A percentile compares a stretch with the other conserved stretches of the same genome.
Evolutionary conservation across 306 rosid species (phyloP).

Genomic region (Prunus armeniaca): DNA sequence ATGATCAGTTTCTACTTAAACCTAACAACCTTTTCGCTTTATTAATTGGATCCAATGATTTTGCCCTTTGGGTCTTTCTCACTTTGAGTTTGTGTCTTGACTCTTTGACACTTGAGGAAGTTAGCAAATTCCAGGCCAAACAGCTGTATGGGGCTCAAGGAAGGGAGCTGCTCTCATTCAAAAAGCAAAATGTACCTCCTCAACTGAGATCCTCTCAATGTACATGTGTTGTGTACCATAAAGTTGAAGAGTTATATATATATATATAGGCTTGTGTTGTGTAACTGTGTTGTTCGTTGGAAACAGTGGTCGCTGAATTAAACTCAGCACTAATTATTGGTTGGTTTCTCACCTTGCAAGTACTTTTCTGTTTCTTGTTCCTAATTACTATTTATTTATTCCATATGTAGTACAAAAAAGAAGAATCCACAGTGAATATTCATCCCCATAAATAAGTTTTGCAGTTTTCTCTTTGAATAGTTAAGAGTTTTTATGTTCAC

Average conservation of each 20-base stretch:
- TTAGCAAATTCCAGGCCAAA: conserved; percentile 12
- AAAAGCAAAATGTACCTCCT: conserved; percentile 10
- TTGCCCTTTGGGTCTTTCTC: conserved; percentile 28
- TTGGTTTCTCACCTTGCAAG: not conserved
- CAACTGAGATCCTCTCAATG: conserved; percentile 23
- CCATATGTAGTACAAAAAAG: too few relatives aligned
- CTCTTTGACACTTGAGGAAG: conserved; percentile 9
- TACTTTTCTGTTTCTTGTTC: not conserved
- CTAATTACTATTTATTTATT: not conserved
- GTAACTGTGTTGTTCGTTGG: conserved; percentile 28
- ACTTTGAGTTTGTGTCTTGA: not conserved
- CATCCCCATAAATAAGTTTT: too few relatives aligned
- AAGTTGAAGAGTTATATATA: conserved; percentile 24
- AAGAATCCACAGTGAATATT: too few relatives aligned
- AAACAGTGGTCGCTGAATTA: conserved; percentile 27
- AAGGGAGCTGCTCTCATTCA: conserved; percentile 19
- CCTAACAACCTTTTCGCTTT: conserved; percentile 54
- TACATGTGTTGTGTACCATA: conserved; percentile 30
- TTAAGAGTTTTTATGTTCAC: not conserved
- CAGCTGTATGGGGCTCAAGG: conserved; percentile 28
- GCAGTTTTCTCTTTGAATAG: too few relatives aligned
- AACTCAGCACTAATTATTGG: too few relatives aligned
- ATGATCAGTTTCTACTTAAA: conserved; percentile 9
- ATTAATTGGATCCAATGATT: conserved; percentile 63
- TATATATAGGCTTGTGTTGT: not conserved